A percentile compares a stretch with the other conserved stretches of the same genome.
Conservation (phyloP, 2,329 filamentous ascomycete species). For the Hymenoscyphus fructigenus region DNA sequence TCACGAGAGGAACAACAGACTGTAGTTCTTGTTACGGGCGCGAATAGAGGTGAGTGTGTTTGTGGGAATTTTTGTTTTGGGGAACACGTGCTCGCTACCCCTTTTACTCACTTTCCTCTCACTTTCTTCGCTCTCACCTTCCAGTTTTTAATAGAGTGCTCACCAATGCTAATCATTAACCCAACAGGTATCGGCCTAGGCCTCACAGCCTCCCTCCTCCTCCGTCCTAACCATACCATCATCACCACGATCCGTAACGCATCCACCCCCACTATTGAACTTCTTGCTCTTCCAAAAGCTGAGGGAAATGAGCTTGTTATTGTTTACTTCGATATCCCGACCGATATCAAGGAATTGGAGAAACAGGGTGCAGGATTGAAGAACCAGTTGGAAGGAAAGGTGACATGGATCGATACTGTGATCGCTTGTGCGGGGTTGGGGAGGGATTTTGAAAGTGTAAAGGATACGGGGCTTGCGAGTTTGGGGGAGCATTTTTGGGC, state of each 20-base stretch:
- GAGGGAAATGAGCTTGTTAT: slow-evolving; percentile 40
- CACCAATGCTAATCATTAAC: too few species aligned
- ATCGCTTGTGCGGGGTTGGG: slow-evolving; percentile 51
- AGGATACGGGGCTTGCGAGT: slow-evolving; percentile 38
- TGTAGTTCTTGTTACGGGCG: slow-evolving; percentile 33
- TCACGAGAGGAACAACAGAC: not conserved
- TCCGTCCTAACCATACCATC: slow-evolving; percentile 40
- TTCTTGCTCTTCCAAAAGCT: slow-evolving; percentile 28
- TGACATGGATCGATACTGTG: slow-evolving; percentile 47
- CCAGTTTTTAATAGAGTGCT: not conserved
- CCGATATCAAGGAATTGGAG: slow-evolving; percentile 27
- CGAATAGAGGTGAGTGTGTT: slow-evolving; percentile 27
- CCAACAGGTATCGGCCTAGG: slow-evolving; percentile 37
- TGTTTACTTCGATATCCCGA: slow-evolving; percentile 31
- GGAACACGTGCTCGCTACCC: not conserved
- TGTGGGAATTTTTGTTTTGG: not conserved
- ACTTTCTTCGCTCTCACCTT: not conserved
- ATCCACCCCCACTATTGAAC: slow-evolving; percentile 24
- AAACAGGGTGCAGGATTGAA: not conserved
- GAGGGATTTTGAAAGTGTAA: slow-evolving; percentile 31
- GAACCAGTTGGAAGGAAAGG: slow-evolving; percentile 22
- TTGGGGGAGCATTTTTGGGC: slow-evolving; percentile 41
- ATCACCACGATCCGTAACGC: slow-evolving; percentile 42
- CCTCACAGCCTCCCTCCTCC: slow-evolving; percentile 38
- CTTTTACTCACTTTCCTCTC: not conserved